Evolutionary conservation across 1,139 yeast species (phyloP), one percentile per base, ranked within the genome.

Genomic region (Blastobotrys arbuscula): DNA sequence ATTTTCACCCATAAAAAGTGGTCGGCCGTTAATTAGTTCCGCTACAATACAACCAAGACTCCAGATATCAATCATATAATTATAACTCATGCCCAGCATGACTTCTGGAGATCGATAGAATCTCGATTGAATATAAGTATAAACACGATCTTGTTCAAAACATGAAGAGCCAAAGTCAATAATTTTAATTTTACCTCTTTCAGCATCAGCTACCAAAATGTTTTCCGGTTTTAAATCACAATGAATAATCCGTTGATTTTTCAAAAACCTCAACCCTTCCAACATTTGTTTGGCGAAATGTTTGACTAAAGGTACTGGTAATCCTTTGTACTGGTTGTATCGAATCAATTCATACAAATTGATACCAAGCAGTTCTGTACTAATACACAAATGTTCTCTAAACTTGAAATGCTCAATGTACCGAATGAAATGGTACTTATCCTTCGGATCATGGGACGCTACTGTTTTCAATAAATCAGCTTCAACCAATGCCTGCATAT

Each of bases 121-220:
- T 50, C 99, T 75, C 2, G 96, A 88, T 65, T 94, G 99, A 53
- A 94, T 89, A 64, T 94, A 94, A 0, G 97, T 87, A 68, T 88
- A 92, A 2, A 90, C 74, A 1, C 95, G 84, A 60, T 88, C 94
- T 48, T 86, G 72, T 51, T 92, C 95, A 60, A 86, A 90, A 65
- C 98, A 94, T 0, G 98, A 96, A 12, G 94, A 81, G 1, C 99
- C 99, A 69, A 94, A 94, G 68, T 94, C 99, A 59, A 94, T 90
- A 45, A 94, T 83, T 66, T 92, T 94, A 54, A 94, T 79, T 49
- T 81, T 84, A 2, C 97, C 96, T 53, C 81, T 79, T 63, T 88
- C 96, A 0, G 90, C 81, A 49, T 85, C 82, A 48, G 85, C 78
- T 28, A 94, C 69, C 46, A 94, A 70, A 41, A 94, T 85, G 65